These are phyloP conservation scores for Penicillium decumbens DNA, from an alignment of 2,329 filamentous ascomycete genomes.

Conservation along the genomic window DNA sequence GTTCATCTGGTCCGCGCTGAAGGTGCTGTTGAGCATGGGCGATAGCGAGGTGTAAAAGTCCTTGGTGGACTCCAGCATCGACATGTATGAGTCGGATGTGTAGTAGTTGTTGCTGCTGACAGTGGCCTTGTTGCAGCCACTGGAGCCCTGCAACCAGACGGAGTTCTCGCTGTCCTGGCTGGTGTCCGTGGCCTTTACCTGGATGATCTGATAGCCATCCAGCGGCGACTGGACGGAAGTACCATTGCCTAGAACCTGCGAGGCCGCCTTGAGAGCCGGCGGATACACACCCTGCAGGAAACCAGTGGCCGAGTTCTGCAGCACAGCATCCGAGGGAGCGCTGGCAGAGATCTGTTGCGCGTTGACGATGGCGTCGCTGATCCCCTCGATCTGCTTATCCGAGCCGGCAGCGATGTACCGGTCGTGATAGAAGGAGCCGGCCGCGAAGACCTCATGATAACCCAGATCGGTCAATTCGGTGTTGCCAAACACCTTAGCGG, in stretches of 20 bases:
- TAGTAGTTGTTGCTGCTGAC: constrained; percentile 59
- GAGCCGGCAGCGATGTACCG: constrained; percentile 66
- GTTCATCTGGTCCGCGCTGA: constrained; percentile 46
- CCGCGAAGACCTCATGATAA: constrained; percentile 67
- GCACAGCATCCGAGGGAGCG: constrained; percentile 68
- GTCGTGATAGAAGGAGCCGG: constrained; percentile 69
- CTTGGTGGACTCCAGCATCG: constrained; percentile 46
- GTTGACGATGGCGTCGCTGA: constrained; percentile 63
- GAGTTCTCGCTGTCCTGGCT: constrained; percentile 58
- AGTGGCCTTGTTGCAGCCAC: constrained; percentile 52
- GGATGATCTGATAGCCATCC: constrained; percentile 78
- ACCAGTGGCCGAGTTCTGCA: constrained; percentile 72
- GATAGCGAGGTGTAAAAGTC: constrained; percentile 52
- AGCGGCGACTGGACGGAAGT: constrained; percentile 63
- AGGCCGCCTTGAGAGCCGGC: constrained; percentile 56
- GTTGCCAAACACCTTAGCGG: constrained; percentile 67
- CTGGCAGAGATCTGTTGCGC: constrained; percentile 67
- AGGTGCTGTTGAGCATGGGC: constrained; percentile 51
- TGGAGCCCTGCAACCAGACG: constrained; percentile 56
- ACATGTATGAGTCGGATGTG: constrained; percentile 47
- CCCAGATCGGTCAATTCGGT: constrained; percentile 74
- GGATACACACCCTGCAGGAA: constrained; percentile 88
- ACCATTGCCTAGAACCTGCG: constrained; percentile 67
- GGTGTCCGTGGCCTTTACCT: constrained; percentile 58
- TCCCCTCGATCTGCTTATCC: constrained; percentile 57